Base-by-base conservation (phyloP, 2,329 filamentous ascomycete species). In the Didymella lethalis region DNA sequence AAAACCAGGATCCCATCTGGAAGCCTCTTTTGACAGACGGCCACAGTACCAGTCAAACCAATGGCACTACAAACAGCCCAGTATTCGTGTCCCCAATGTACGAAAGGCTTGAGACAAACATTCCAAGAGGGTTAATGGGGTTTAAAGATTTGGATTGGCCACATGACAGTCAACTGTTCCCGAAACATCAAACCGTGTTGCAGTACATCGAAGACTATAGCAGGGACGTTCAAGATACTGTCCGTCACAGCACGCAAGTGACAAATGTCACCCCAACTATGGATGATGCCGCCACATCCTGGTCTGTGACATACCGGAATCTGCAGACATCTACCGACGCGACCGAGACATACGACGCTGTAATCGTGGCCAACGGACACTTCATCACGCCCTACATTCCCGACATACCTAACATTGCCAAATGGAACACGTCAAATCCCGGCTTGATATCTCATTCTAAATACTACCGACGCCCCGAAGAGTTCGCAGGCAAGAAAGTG, bases 31-130 rank as follows among this genome's bases (percentile, higher is more conserved):
- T 41, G 28, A 20, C 28, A 3, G 25, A 34, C 18, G 32, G 45
- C 8, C 18, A 36, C 8, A 18, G 44, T 2, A 16, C 12, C n/a
- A 18, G 31, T 26, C 12, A 14, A 11, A 14, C 25, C 7, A 43
- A 53, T 16, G 43, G 25, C 10, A 7, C 54, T 0, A 36, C 52
- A 6, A 72, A 74, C 29, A 59, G 84, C 0, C 85, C 89, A 6
- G 76, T 87, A 2, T 96, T 94, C 70, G 82, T 91, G n/a, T 92
- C 90, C 18, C 90, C 93, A 3, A 86, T 97, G 78, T 97, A 97
- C 75, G 87, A 92, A 47, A 80, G 84, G 25, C 81, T 97, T 16
- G 89, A 97, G 70, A 93, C 93, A 23, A 98, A 98, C 75, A 93
- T 97, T 47, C 91, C 93, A 0, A 86, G 90, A 59, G 82, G 83